Evolutionary conservation across 106 monocot species (phyloP).

Genomic region (Triglochin maritima): DNA sequence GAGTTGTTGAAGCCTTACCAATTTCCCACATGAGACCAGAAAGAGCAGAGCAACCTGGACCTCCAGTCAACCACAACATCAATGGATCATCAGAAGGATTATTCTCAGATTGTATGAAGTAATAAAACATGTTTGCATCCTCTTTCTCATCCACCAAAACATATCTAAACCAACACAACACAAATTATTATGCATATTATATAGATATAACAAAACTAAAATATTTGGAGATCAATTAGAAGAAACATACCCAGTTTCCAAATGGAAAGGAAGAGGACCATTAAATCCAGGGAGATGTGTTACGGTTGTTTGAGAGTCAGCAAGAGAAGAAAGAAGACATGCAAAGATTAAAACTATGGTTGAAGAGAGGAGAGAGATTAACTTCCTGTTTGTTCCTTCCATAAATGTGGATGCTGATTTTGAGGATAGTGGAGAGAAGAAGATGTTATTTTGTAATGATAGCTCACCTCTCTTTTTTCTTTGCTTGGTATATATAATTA

Average conservation of each 20-base stretch:
- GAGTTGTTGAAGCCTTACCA: too few relatives aligned
- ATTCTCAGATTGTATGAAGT: too few relatives aligned
- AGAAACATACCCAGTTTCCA: slow-evolving; percentile 43
- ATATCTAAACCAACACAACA: slow-evolving; percentile 8
- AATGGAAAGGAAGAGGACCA: slow-evolving; percentile 37
- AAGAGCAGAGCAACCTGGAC: slow-evolving; percentile 22
- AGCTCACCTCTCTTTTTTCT: too few relatives aligned
- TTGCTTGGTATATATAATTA: too few relatives aligned
- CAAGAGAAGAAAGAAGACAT: neutral
- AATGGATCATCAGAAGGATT: slow-evolving; percentile 3
- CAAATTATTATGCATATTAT: too few relatives aligned
- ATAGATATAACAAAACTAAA: neutral
- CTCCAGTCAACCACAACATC: slow-evolving; percentile 26
- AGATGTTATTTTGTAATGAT: too few relatives aligned
- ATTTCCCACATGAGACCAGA: neutral
- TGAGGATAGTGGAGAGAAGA: too few relatives aligned
- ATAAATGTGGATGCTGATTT: too few relatives aligned
- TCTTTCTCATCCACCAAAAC: slow-evolving; percentile 13
- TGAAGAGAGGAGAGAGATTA: too few relatives aligned
- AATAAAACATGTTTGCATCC: slow-evolving; percentile 12
- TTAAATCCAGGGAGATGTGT: slow-evolving; percentile 38
- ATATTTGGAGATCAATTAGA: neutral
- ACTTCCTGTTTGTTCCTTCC: too few relatives aligned
- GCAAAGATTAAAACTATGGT: too few relatives aligned
- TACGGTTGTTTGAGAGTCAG: slow-evolving; percentile 4